Conservation (phyloP, 2,329 filamentous ascomycete genomes). For the Beauveria brongniartii region DNA sequence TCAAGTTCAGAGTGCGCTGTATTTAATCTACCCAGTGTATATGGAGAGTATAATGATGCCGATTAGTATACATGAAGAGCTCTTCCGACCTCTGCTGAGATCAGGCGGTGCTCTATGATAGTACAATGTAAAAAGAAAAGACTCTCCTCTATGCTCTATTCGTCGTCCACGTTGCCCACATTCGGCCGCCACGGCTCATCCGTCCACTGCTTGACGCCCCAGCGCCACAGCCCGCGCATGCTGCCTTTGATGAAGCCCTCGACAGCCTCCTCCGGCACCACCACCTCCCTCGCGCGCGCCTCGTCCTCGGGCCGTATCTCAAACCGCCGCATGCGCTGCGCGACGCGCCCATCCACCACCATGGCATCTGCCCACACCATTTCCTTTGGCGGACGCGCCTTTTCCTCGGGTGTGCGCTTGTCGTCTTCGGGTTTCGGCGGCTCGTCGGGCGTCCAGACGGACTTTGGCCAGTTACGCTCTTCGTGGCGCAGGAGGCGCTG, state of each 20-base stretch:
- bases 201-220: slow-evolving; percentile 35
- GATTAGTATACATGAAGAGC: slow-evolving; percentile 12
- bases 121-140: background rate
- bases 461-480: slow-evolving; percentile 79
- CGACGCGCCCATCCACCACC: slow-evolving; percentile 68
- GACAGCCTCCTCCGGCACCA: slow-evolving; percentile 58
- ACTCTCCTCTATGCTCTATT: background rate
- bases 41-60: background rate
- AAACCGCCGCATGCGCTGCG: slow-evolving; percentile 72
- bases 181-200: slow-evolving; percentile 33
- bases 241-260: slow-evolving; percentile 61
- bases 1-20: background rate
- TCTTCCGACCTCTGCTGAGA: background rate
- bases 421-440: slow-evolving; percentile 18
- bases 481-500: slow-evolving; percentile 57
- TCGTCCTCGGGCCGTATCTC: slow-evolving; percentile 63
- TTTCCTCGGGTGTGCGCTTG: slow-evolving; percentile 31
- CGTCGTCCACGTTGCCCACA: slow-evolving; percentile 29
- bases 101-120: background rate
- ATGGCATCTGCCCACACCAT: slow-evolving; percentile 69
- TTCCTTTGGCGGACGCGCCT: slow-evolving; percentile 46
- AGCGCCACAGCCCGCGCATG: slow-evolving; percentile 44
- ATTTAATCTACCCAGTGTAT: background rate
- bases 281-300: slow-evolving; percentile 52
- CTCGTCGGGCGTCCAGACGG: slow-evolving; percentile 51